Conservation (phyloP, 805 yeast species). For the Hyphopichia homilentoma region DNA sequence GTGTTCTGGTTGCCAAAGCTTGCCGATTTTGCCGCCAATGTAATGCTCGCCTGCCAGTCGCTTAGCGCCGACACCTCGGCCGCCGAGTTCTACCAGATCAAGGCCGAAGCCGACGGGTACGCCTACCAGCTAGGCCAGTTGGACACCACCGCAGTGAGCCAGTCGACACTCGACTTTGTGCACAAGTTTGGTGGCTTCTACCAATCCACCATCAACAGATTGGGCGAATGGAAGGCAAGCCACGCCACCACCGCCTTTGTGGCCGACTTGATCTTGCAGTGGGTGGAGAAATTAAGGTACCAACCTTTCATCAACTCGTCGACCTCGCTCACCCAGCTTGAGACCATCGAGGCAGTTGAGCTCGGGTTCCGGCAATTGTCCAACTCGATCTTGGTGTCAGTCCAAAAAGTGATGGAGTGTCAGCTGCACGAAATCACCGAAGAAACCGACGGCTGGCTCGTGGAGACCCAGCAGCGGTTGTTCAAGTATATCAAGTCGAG, state of each 20-base stretch:
- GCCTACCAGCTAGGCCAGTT: constrained; percentile 15
- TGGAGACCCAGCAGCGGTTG: constrained; percentile 43
- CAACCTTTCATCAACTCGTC: constrained; percentile 18
- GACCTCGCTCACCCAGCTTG: constrained; percentile 16
- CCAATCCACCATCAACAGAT: constrained; percentile 15
- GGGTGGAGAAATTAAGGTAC: constrained; percentile 33
- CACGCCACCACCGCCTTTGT: constrained; percentile 40
- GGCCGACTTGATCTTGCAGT: constrained; percentile 43
- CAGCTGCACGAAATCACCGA: constrained; percentile 28
- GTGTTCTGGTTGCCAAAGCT: constrained; percentile 34
- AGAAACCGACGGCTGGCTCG: constrained; percentile 67
- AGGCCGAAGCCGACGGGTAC: constrained; percentile 12
- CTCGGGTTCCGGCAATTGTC: constrained; percentile 46
- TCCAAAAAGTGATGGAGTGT: constrained; percentile 54
- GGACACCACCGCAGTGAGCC: constrained; percentile 12
- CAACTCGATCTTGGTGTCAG: constrained; percentile 58
- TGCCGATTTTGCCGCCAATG: constrained; percentile 28
- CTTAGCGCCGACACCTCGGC: constrained; percentile 7
- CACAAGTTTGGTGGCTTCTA: constrained; percentile 16
- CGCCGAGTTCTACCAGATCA: constrained; percentile 13
- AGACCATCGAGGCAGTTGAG: constrained; percentile 40
- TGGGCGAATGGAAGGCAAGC: constrained; percentile 32
- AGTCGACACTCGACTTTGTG: constrained; percentile 14
- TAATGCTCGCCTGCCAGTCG: constrained; percentile 8
- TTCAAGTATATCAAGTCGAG: constrained; percentile 39